Evolutionary conservation across 495 filamentous ascomycete genomes (phyloP).

Genomic region (Aspergillus ellipticus): DNA sequence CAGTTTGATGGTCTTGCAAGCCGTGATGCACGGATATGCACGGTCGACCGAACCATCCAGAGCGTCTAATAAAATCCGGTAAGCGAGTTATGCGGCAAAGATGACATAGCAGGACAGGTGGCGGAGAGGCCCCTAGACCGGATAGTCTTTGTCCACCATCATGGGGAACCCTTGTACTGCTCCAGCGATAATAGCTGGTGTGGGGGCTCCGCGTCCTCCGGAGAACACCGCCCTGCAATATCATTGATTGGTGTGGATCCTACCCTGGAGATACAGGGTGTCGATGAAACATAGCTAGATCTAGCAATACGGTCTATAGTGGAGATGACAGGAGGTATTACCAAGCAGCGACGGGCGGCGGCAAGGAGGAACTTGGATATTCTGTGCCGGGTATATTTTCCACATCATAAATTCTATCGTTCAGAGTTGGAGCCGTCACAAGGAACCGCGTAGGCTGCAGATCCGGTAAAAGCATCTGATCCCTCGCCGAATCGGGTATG

Average conservation of each 20-base stretch:
- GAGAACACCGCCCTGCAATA: neutral
- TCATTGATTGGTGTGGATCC: neutral
- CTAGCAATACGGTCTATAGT: neutral
- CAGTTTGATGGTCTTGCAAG: neutral
- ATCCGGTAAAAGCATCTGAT: neutral
- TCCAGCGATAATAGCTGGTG: neutral
- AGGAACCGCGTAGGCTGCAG: neutral
- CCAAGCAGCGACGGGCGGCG: neutral
- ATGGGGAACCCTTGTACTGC: neutral
- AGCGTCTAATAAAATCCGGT: neutral
- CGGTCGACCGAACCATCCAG: neutral
- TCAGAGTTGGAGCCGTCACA: neutral
- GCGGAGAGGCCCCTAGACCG: neutral
- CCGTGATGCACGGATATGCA: constrained; percentile 1
- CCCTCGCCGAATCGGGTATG: neutral
- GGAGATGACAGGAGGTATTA: neutral
- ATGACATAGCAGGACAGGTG: neutral
- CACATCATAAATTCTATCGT: neutral
- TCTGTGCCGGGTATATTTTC: neutral
- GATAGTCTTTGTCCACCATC: neutral
- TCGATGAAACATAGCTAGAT: neutral
- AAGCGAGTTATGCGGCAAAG: constrained; percentile 4
- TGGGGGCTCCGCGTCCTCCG: neutral
- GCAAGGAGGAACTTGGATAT: neutral
- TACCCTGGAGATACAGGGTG: neutral